Evolutionary conservation across 768 basidiomycete species (phyloP), one percentile per base, ranked within the genome.

Genomic region (Leccinum boreale): DNA sequence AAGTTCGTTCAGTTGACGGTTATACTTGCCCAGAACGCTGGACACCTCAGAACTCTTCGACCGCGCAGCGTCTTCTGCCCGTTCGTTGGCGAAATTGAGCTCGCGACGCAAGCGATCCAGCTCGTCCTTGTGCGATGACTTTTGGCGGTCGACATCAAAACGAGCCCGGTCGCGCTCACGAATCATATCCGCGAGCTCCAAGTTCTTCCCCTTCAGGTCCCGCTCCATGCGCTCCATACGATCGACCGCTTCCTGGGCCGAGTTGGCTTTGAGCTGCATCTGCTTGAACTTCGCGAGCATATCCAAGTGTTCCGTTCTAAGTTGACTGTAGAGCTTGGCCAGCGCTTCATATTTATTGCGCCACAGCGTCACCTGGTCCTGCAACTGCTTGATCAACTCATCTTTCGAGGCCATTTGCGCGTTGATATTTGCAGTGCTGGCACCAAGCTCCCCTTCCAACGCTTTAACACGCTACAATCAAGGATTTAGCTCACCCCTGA

Each of bases 181-280:
- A 64, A 99, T 89, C 97, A 99, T 99, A 70, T 98, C 97, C 23
- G 97, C 97, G 19, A 99, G 78, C 72, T 98, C 97, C 55, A 99
- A 74, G 69, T 98, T 99, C 83, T 99, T 99, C n/a, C 92, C 81
- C 76, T 98, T 99, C 65, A 98, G 78, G 70, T 99, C 97, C 33
- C 94, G 81, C 71, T 99, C 97, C 94, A 98, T 98, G 57, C 95
- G 81, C 73, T 98, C 97, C 94, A 99, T 98, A 63, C 87, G 87
- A 72, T 99, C 96, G 47, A 98, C 89, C 28, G 95, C 92, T 74
- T 98, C 97, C 72, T 98, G 96, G 0, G 97, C 95, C 35, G 95
- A 97, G 69, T 95, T 97, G 17, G 97, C 97, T 72, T 97, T 98
- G 60, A 98, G 82, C 70, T 98, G 95, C 83, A 98, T 84, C 63